A percentile compares a stretch with the other conserved stretches of the same genome.
Evolutionary conservation across 164 flowering plant species (phyloP).

Genomic region (Vitis rotundifolia): DNA sequence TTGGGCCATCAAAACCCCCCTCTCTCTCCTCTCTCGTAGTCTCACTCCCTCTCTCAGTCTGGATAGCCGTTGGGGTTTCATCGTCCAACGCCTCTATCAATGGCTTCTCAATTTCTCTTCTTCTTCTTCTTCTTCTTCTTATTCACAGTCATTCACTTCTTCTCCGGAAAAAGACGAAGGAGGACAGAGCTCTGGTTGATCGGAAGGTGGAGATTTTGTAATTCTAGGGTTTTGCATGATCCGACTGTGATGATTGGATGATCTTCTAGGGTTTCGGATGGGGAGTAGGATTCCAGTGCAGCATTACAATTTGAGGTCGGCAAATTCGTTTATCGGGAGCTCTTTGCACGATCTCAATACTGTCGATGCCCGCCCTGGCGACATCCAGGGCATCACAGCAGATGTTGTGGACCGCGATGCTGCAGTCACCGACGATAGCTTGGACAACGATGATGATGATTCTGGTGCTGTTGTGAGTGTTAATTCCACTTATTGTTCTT

Average conservation of each 20-base stretch:
- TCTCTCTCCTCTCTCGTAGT: neutral
- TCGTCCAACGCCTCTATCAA: neutral
- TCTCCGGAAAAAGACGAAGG: neutral
- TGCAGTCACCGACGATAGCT: slow-evolving; percentile 41
- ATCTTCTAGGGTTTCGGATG: slow-evolving; percentile 32
- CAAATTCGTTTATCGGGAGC: slow-evolving; percentile 55
- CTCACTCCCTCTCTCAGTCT: neutral
- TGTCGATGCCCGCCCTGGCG: slow-evolving; percentile 47
- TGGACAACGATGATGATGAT: slow-evolving; percentile 52
- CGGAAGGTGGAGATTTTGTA: neutral
- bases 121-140: neutral
- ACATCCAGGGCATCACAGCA: slow-evolving; percentile 29
- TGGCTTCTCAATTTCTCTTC: neutral
- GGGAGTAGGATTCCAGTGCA: slow-evolving; percentile 61
- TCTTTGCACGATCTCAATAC: slow-evolving; percentile 74
- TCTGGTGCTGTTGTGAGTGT: slow-evolving; percentile 56
- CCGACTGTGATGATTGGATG: neutral
- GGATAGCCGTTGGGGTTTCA: slow-evolving; percentile 13
- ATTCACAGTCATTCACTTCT: neutral
- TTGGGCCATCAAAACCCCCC: slow-evolving; percentile 11
- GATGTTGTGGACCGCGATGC: slow-evolving; percentile 49
- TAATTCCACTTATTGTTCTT: neutral
- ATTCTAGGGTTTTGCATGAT: neutral
- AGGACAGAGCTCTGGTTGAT: neutral
- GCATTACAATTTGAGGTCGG: slow-evolving; percentile 59